Percentiles rank a stretch among this genome's conserved stretches.
These are phyloP conservation scores for Blastobotrys proliferans DNA, from an alignment of 1,139 yeast genomes.

Conservation along the genomic window DNA sequence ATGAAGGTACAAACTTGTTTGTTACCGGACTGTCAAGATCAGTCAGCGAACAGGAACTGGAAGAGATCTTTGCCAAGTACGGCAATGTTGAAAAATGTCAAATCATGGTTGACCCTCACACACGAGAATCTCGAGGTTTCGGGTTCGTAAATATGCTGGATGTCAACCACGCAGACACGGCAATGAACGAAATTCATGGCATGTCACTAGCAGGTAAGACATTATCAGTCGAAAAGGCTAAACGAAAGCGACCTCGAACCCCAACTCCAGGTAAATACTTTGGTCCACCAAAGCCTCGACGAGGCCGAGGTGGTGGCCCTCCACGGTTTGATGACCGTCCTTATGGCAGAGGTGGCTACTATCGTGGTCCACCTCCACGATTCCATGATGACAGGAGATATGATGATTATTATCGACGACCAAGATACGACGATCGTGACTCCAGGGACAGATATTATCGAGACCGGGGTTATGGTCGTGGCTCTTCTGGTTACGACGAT, in stretches of 20 bases:
- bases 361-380: conserved; percentile 24
- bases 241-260: conserved; percentile 38
- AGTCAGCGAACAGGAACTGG: conserved; percentile 33
- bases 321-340: conserved; percentile 20
- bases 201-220: conserved; percentile 32
- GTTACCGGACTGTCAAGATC: conserved; percentile 37
- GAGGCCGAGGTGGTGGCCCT: conserved; percentile 24
- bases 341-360: conserved; percentile 20
- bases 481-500: conserved; percentile 22
- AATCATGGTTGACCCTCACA: conserved; percentile 39
- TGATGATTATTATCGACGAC: conserved; percentile 22
- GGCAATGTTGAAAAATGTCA: conserved; percentile 36
- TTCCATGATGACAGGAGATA: conserved; percentile 15
- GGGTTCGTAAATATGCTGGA: conserved; percentile 38
- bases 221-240: conserved; percentile 36
- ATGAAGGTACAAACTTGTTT: conserved; percentile 38
- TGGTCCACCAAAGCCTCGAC: conserved; percentile 37
- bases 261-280: conserved; percentile 42
- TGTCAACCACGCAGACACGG: conserved; percentile 34
- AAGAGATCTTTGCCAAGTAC: conserved; percentile 33
- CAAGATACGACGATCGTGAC: conserved; percentile 30
- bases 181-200: conserved; percentile 33
- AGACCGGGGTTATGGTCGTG: conserved; percentile 26
- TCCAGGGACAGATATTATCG: conserved; percentile 26
- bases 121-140: conserved; percentile 38